Evolutionary conservation across 2,329 filamentous ascomycete species (phyloP).

Genomic region (Escovopsis sp.): DNA sequence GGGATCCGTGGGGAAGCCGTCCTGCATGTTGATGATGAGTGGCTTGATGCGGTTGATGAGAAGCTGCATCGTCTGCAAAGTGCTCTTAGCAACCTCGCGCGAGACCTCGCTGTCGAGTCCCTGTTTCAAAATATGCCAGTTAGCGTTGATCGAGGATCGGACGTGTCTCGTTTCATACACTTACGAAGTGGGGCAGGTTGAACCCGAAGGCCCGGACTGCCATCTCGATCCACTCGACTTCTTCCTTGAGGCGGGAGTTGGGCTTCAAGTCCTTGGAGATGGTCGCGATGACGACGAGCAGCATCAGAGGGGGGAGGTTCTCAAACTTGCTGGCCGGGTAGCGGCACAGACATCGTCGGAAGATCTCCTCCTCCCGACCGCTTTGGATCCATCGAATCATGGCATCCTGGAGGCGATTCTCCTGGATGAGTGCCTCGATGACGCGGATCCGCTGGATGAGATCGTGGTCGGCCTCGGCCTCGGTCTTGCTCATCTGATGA

Average conservation of each 20-base stretch:
- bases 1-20: conserved; percentile 24
- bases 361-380: conserved; percentile 47
- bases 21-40: conserved; percentile 19
- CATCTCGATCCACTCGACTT: conserved; percentile 45
- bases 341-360: conserved; percentile 29
- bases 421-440: conserved; percentile 48
- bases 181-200: conserved; percentile 34
- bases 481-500: conserved; percentile 20
- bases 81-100: conserved; percentile 24
- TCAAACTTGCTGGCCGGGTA: conserved; percentile 30
- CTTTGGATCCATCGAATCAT: conserved; percentile 54
- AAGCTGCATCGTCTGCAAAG: conserved; percentile 24
- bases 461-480: conserved; percentile 31
- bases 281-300: conserved; percentile 50
- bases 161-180: conserved; percentile 14
- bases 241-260: conserved; percentile 36
- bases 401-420: conserved; percentile 46
- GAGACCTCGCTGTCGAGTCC: conserved; percentile 24
- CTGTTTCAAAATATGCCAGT: conserved; percentile 12
- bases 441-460: conserved; percentile 38
- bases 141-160: neutral
- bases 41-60: conserved; percentile 21
- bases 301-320: conserved; percentile 43
- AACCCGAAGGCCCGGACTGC: conserved; percentile 40
- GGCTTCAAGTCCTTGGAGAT: conserved; percentile 43